Evolutionary conservation across 2,329 filamentous ascomycete species (phyloP), one percentile per base, ranked within the genome.

Genomic region (Periglandula ipomoeae): DNA sequence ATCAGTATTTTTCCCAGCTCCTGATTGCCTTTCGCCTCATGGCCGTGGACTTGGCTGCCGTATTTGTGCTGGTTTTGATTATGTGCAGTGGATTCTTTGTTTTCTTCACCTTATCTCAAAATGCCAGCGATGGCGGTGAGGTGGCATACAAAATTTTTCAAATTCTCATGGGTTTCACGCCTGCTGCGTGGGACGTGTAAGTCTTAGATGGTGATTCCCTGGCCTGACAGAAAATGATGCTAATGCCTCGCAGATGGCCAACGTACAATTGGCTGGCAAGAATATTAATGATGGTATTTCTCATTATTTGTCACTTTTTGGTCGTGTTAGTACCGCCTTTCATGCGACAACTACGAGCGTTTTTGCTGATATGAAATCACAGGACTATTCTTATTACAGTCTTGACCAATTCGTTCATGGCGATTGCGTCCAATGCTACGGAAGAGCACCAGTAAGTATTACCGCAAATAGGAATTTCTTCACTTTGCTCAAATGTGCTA

Each of bases 341-440:
- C 24, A 7, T 1, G 15, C 3, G 4, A 3, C 26, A 6, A 11
- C 19, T 39, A 20, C 5, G 5, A 8, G 13, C 9, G 15, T 26
- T 10, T 13, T 11, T 17, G 7, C 44, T 46, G 7, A 38, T 17
- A 20, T n/a, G 23, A n/a, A 4, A 19, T 3, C 5, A 2, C 22
- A 80, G 77, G 45, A 95, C 91, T 1, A 95, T 97, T 46, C 72
- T 97, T 30, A 91, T 97, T 58, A 95, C 90, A 0, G 91, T 97
- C n/a, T 67, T 97, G 53, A 95, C 90, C 5, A 96, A 96, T 62
- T 95, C 88, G 0, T 97, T 96, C 70, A 95, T 94, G 85, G 82
- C 85, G 2, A 91, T 96, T 61, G 88, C 93, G 2, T 89, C 89
- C 46, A 96, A 96, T 61, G 89, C 90, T 7, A 88, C 89, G 48